These are phyloP conservation scores for Globisporangium spinosum DNA, from an alignment of 352 stramenopile genomes.

Conservation along the genomic window DNA sequence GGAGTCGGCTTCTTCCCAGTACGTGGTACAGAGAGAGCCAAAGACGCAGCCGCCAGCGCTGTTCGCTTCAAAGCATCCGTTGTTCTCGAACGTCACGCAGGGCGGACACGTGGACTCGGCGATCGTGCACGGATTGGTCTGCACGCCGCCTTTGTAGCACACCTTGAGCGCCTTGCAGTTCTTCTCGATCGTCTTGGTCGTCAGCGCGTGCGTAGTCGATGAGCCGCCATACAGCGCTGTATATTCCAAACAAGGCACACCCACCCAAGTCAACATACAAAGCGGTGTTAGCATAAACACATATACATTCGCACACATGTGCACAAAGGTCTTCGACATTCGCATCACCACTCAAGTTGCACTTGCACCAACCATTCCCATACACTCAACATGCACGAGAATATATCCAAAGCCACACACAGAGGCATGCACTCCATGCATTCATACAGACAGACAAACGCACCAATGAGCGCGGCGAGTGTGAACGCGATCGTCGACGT, in stretches of 20 bases:
- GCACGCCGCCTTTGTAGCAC: conserved; percentile 28
- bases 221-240: conserved; percentile 9
- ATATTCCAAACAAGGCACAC: neutral
- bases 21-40: conserved; percentile 29
- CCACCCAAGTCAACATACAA: neutral
- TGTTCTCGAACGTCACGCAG: conserved; percentile 32
- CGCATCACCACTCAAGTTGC: no score
- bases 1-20: conserved; percentile 7
- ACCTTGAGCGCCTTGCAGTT: conserved; percentile 21
- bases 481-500: conserved; percentile 3
- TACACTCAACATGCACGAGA: neutral
- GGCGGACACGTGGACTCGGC: conserved; percentile 25
- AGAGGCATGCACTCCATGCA: neutral
- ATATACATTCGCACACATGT: neutral
- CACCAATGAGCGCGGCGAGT: conserved; percentile 14
- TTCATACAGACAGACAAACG: conserved; percentile 3
- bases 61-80: conserved; percentile 24
- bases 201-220: conserved; percentile 8
- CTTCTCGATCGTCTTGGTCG: conserved; percentile 9
- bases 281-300: neutral
- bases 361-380: no score
- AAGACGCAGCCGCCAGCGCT: conserved; percentile 25
- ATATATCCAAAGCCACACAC: neutral
- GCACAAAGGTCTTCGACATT: no score
- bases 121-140: conserved; percentile 23